phyloP scores from a whole-genome alignment of 2,329 filamentous ascomycete species.

The Alternaria novae-zelandiae region DNA sequence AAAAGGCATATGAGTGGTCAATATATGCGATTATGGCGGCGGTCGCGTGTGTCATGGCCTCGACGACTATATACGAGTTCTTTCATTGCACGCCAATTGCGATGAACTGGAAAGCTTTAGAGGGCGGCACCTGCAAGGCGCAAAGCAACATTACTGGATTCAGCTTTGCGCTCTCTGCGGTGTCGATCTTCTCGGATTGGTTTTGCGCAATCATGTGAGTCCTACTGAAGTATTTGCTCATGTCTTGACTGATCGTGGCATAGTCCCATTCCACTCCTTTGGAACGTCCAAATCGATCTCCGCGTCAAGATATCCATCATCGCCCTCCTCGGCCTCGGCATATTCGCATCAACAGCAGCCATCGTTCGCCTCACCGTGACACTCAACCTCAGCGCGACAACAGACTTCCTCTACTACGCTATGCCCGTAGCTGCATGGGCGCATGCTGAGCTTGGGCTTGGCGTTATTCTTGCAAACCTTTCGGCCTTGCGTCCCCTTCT shows the following conservation, averaged over 20 bases:
- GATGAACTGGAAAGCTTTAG: constrained; percentile 35
- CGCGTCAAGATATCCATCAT: constrained; percentile 28
- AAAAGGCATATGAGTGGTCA: constrained; percentile 29
- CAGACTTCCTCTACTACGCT: constrained; percentile 16
- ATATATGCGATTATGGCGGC: constrained; percentile 37
- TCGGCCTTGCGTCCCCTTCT: constrained; percentile 17
- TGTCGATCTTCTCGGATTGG: background rate
- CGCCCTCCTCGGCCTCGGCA: constrained; percentile 18
- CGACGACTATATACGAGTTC: constrained; percentile 44
- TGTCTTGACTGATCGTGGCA: background rate
- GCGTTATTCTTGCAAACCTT: constrained; percentile 20
- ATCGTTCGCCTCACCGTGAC: constrained; percentile 48
- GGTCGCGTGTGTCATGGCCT: constrained; percentile 34
- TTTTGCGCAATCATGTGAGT: background rate
- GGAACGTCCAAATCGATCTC: constrained; percentile 27
- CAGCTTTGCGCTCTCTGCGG: background rate
- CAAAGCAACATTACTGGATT: background rate
- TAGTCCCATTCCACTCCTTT: constrained; percentile 25
- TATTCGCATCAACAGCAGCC: constrained; percentile 29
- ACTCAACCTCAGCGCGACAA: constrained; percentile 31
- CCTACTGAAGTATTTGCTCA: background rate
- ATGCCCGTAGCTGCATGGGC: constrained; percentile 23
- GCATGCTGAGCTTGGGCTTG: constrained; percentile 15
- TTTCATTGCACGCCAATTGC: constrained; percentile 24
- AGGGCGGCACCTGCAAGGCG: background rate